These are phyloP conservation scores for Camellia oleifera DNA, from an alignment of 179 eudicot genomes.

Conservation along the genomic window DNA sequence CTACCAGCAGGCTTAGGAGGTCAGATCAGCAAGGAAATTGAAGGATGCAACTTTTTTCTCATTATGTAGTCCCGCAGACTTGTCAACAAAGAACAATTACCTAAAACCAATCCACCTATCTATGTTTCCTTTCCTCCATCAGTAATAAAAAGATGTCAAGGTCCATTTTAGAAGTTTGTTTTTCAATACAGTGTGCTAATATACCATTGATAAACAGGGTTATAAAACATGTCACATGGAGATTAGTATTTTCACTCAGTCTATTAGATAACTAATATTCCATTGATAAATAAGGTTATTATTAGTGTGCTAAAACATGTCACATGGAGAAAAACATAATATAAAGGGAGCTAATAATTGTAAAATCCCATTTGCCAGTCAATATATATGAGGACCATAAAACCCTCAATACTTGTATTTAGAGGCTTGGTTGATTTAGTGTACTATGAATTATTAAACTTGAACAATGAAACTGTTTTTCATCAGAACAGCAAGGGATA, in stretches of 20 bases:
- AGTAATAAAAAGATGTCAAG: background rate
- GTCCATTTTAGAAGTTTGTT: background rate
- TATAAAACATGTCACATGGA: background rate
- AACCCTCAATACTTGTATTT: background rate
- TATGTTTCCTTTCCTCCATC: background rate
- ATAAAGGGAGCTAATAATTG: background rate
- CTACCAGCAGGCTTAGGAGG: background rate
- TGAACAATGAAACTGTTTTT: constrained; percentile 5
- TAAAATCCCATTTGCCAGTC: background rate
- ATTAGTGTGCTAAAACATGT: background rate
- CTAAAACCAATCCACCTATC: too few relatives aligned
- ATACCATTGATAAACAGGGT: background rate
- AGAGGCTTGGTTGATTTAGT: background rate
- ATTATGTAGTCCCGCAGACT: too few relatives aligned
- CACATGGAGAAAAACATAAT: background rate
- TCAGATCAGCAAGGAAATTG: background rate
- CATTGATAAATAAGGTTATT: background rate
- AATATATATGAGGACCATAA: background rate
- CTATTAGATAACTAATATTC: background rate
- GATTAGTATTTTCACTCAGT: background rate
- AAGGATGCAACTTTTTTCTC: too few relatives aligned
- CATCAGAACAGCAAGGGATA: constrained; percentile 8
- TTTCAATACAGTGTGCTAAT: background rate
- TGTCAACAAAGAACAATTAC: too few relatives aligned
- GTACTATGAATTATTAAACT: constrained; percentile 6